Percentiles rank a stretch among this genome's conserved stretches.
phyloP scores from a whole-genome alignment of 1,139 yeast genomes.

The Pichia terricola region DNA sequence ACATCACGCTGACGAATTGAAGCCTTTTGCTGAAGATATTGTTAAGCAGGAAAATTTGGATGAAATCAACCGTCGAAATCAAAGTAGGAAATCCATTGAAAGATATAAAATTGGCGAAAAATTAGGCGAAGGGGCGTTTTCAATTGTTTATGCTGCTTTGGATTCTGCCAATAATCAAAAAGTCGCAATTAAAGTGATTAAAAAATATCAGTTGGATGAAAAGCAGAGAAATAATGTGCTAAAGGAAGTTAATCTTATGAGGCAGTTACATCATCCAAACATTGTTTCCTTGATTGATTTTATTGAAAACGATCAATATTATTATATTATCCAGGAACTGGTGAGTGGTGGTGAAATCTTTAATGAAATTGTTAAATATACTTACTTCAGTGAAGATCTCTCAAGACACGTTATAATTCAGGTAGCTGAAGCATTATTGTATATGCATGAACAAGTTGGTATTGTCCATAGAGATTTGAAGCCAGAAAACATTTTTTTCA shows the following conservation, averaged over 20 bases:
- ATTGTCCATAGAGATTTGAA: conserved; percentile 93
- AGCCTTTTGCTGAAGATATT: conserved; percentile 47
- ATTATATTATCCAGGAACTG: conserved; percentile 75
- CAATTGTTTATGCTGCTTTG: conserved; percentile 70
- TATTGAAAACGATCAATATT: conserved; percentile 51
- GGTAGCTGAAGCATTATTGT: conserved; percentile 71
- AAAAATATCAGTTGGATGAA: conserved; percentile 52
- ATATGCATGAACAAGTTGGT: conserved; percentile 73
- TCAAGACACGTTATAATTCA: conserved; percentile 83
- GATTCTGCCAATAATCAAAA: conserved; percentile 36
- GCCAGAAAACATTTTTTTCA: conserved; percentile 83
- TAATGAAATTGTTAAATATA: conserved; percentile 63
- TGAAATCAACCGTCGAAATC: conserved; percentile 29
- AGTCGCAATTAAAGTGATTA: conserved; percentile 82
- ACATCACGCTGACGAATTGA: conserved; percentile 31
- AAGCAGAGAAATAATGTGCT: conserved; percentile 51
- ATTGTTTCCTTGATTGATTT: conserved; percentile 50
- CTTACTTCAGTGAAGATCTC: conserved; percentile 81
- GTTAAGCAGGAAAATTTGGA: conserved; percentile 50
- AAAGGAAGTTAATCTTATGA: conserved; percentile 82
- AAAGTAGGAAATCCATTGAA: conserved; percentile 41
- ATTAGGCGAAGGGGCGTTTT: conserved; percentile 86
- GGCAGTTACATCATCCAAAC: conserved; percentile 53
- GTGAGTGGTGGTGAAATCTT: conserved; percentile 61
- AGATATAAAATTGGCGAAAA: conserved; percentile 37